A percentile compares a stretch with the other conserved stretches of the same genome.
phyloP scores from a whole-genome alignment of 192 early-diverging fungal genomes.

The Coemansia sp. region DNA sequence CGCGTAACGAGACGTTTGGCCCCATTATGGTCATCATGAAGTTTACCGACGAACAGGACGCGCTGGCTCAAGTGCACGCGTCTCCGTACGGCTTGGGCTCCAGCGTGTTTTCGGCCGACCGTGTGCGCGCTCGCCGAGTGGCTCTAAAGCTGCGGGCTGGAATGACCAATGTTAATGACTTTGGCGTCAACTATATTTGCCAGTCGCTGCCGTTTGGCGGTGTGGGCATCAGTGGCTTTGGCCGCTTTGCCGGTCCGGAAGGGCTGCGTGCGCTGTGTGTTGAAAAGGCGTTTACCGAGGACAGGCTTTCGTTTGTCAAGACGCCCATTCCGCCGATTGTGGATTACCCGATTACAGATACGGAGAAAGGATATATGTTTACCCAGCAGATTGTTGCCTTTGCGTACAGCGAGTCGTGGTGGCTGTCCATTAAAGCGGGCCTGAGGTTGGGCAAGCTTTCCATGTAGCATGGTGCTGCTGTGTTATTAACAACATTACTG shows the following conservation, averaged over 20 bases:
- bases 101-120: constrained; percentile 74
- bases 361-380: constrained; percentile 57
- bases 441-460: constrained; percentile 57
- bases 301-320: constrained; percentile 69
- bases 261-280: constrained; percentile 71
- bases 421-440: constrained; percentile 55
- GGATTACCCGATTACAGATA: constrained; percentile 71
- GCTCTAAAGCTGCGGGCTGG: constrained; percentile 50
- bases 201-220: constrained; percentile 82
- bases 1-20: constrained; percentile 75
- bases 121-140: constrained; percentile 59
- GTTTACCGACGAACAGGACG: constrained; percentile 66
- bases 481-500: no score
- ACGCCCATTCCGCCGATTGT: constrained; percentile 73
- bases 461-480: constrained; percentile 16
- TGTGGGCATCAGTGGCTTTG: constrained; percentile 75
- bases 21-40: constrained; percentile 81
- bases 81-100: constrained; percentile 77
- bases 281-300: constrained; percentile 69
- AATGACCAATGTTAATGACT: constrained; percentile 81
- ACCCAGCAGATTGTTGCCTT: constrained; percentile 59
- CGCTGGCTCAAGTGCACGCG: constrained; percentile 66
- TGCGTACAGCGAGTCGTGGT: constrained; percentile 55
- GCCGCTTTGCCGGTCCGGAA: constrained; percentile 73
- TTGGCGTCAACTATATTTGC: constrained; percentile 81